A percentile compares a stretch with the other conserved stretches of the same genome.
These are phyloP conservation scores for Arthroderma uncinatum DNA, from an alignment of 2,329 filamentous ascomycete genomes.

Conservation along the genomic window DNA sequence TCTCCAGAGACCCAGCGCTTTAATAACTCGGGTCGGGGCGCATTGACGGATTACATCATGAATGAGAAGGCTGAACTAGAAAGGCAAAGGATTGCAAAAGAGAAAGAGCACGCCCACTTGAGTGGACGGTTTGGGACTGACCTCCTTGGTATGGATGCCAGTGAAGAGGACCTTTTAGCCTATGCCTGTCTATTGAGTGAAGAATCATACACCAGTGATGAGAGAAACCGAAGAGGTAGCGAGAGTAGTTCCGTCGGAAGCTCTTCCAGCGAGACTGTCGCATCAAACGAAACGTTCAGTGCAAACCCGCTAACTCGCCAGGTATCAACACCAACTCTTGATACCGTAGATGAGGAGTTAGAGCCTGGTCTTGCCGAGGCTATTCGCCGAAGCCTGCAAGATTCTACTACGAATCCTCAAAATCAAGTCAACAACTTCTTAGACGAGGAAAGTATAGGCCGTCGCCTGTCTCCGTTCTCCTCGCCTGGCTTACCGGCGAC, in stretches of 20 bases:
- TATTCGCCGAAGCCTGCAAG: constrained; percentile 43
- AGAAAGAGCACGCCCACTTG: constrained; percentile 58
- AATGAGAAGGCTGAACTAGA: constrained; percentile 75
- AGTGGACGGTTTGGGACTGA: constrained; percentile 76
- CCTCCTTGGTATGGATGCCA: constrained; percentile 47
- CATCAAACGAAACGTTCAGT: constrained; percentile 9
- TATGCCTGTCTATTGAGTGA: constrained; percentile 54
- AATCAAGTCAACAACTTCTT: constrained; percentile 23
- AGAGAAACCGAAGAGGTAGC: constrained; percentile 36
- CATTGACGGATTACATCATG: constrained; percentile 69
- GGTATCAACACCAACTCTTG: constrained; percentile 25
- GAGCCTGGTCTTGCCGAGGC: constrained; percentile 53
- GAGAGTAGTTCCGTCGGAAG: constrained; percentile 31
- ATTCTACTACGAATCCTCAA: constrained; percentile 28
- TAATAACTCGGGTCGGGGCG: constrained; percentile 52
- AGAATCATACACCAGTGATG: constrained; percentile 44
- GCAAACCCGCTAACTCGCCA: neutral
- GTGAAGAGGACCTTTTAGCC: constrained; percentile 51
- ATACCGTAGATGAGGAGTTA: constrained; percentile 38
- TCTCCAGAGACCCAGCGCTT: constrained; percentile 45
- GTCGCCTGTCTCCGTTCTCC: neutral
- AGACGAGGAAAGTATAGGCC: neutral
- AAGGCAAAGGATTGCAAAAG: constrained; percentile 55
- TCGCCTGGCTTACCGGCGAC: constrained; percentile 13
- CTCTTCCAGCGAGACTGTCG: constrained; percentile 28